Conservation (phyloP, 2,329 filamentous ascomycete genomes). For the Atkinsonella hypoxylon region DNA sequence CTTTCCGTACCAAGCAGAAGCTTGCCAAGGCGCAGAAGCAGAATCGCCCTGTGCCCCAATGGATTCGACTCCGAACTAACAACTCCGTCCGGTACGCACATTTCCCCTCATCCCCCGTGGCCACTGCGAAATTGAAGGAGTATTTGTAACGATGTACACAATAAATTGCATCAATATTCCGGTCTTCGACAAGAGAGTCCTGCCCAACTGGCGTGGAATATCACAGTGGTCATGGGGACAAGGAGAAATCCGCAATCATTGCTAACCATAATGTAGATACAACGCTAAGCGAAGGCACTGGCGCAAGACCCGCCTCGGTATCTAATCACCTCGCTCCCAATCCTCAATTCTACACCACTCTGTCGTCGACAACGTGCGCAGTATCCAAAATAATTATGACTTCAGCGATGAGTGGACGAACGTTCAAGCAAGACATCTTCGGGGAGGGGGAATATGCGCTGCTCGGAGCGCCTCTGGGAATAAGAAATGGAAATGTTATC, state of each 20-base stretch:
- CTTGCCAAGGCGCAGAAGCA: slow-evolving; percentile 99
- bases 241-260: not conserved
- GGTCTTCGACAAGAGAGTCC: too few species aligned
- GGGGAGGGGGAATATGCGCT: slow-evolving; percentile 10
- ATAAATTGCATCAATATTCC: too few species aligned
- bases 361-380: slow-evolving; percentile 1
- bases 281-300: slow-evolving; percentile 99
- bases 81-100: slow-evolving; percentile 95
- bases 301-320: slow-evolving; percentile 99
- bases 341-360: not conserved
- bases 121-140: not conserved
- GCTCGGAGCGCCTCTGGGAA: slow-evolving; percentile 10
- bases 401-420: slow-evolving; percentile 13
- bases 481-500: slow-evolving; percentile 7
- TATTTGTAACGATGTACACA: not conserved
- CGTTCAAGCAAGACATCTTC: slow-evolving; percentile 3
- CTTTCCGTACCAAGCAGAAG: slow-evolving; percentile 99
- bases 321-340: slow-evolving; percentile 56
- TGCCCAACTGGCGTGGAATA: too few species aligned
- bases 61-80: slow-evolving; percentile 95
- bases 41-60: slow-evolving; percentile 99
- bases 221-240: not conserved
- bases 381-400: slow-evolving; percentile 14
- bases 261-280: slow-evolving; percentile 54
- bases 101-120: not conserved